These are phyloP conservation scores for Linaria vulgaris DNA, from an alignment of 257 asterid genomes.

Conservation along the genomic window DNA sequence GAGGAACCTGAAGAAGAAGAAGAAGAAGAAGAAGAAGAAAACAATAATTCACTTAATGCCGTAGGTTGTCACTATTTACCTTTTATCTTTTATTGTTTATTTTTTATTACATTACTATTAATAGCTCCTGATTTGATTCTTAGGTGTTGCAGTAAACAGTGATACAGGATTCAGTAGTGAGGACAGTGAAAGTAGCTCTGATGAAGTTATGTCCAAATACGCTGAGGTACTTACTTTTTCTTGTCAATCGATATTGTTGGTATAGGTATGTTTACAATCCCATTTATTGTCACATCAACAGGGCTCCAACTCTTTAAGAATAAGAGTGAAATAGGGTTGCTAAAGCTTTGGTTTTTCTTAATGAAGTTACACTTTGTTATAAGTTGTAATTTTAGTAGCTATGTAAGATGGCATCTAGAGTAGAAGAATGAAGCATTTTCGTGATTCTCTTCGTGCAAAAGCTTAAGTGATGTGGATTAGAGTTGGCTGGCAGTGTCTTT, in stretches of 20 bases:
- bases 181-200: not conserved
- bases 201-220: not conserved
- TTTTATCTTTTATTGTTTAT: no score
- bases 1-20: no score
- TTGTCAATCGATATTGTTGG: no score
- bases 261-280: no score
- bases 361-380: not conserved
- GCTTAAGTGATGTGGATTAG: not conserved
- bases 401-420: not conserved
- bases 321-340: not conserved
- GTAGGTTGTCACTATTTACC: not conserved
- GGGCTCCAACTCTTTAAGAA: not conserved
- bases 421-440: not conserved
- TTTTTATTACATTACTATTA: no score
- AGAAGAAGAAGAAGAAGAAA: no score
- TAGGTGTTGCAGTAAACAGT: no score
- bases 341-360: not conserved
- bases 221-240: not conserved
- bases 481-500: not conserved
- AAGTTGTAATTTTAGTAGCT: not conserved
- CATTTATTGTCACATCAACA: no score
- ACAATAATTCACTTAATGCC: not conserved
- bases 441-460: no score
- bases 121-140: no score
- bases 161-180: not conserved